phyloP scores from a whole-genome alignment of 2,329 filamentous ascomycete genomes.

The Westerdykella ornata region DNA sequence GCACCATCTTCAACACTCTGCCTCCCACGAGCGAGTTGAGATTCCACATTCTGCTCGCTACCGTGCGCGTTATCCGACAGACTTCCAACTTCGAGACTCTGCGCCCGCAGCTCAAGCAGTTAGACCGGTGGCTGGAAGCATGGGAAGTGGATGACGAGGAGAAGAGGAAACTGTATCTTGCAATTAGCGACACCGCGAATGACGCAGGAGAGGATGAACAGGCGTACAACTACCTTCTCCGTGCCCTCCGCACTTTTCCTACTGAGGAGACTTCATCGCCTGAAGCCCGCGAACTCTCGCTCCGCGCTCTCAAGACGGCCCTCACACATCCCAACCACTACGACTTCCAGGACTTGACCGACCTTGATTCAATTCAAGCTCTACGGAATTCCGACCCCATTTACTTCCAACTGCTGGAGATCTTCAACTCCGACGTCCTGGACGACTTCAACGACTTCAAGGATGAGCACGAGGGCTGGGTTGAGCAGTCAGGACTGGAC shows the following conservation, averaged over 20 bases:
- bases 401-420: constrained; percentile 87
- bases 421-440: constrained; percentile 88
- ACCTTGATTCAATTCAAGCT: constrained; percentile 72
- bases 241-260: constrained; percentile 73
- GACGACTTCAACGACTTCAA: constrained; percentile 96
- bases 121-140: constrained; percentile 72
- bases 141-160: constrained; percentile 83
- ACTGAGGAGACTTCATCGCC: constrained; percentile 48
- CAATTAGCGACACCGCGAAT: constrained; percentile 72
- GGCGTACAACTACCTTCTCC: constrained; percentile 64
- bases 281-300: constrained; percentile 53
- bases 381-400: constrained; percentile 76
- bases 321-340: constrained; percentile 60
- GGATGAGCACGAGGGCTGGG: constrained; percentile 79
- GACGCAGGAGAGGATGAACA: constrained; percentile 72
- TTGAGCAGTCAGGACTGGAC: constrained; percentile 69
- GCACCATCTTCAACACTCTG: constrained; percentile 95
- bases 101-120: constrained; percentile 72
- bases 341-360: constrained; percentile 66
- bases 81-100: constrained; percentile 66
- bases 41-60: constrained; percentile 84
- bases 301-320: constrained; percentile 61
- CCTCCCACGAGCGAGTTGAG: constrained; percentile 68
- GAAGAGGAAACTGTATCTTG: constrained; percentile 74
- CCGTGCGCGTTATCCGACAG: constrained; percentile 75